A percentile compares a stretch with the other conserved stretches of the same genome.
phyloP scores from a whole-genome alignment of 179 eudicot species.

The Vitellaria paradoxa region DNA sequence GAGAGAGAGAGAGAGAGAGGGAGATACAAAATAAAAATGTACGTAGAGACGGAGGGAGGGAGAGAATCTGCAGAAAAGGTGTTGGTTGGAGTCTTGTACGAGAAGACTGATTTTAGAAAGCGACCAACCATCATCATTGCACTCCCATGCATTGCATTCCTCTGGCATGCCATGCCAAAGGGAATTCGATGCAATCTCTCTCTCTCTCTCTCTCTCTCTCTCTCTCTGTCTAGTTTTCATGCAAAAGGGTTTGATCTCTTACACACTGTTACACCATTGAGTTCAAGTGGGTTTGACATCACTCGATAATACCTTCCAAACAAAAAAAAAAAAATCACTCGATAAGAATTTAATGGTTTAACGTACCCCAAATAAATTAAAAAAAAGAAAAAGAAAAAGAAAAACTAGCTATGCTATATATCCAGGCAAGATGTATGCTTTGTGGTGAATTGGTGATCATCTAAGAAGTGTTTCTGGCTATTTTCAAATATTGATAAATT shows the following conservation, averaged over 20 bases:
- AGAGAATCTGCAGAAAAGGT: slow-evolving; percentile 34
- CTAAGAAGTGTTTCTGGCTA: no score
- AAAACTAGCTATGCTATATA: no score
- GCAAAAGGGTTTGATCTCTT: slow-evolving; percentile 19
- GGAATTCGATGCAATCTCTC: slow-evolving; percentile 37
- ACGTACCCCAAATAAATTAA: no score
- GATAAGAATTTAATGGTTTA: no score
- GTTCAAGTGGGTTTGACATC: neutral
- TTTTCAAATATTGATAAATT: no score
- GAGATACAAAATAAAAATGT: slow-evolving; percentile 9
- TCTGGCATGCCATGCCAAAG: slow-evolving; percentile 1
- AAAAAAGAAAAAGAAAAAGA: no score
- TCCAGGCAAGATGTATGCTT: no score
- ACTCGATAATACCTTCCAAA: no score
- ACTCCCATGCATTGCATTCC: slow-evolving; percentile 1
- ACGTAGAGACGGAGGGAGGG: slow-evolving; percentile 17
- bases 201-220: slow-evolving; percentile 11
- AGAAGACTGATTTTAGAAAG: slow-evolving; percentile 59
- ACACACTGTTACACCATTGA: neutral
- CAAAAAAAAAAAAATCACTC: no score
- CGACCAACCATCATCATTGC: slow-evolving; percentile 39
- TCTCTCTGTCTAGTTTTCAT: slow-evolving; percentile 30
- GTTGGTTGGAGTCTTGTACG: slow-evolving; percentile 63
- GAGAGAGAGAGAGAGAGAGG: slow-evolving; percentile 26
- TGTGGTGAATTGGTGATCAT: no score